phyloP scores from a whole-genome alignment of 495 filamentous ascomycete genomes.

The Aspergillus egyptiacus region DNA sequence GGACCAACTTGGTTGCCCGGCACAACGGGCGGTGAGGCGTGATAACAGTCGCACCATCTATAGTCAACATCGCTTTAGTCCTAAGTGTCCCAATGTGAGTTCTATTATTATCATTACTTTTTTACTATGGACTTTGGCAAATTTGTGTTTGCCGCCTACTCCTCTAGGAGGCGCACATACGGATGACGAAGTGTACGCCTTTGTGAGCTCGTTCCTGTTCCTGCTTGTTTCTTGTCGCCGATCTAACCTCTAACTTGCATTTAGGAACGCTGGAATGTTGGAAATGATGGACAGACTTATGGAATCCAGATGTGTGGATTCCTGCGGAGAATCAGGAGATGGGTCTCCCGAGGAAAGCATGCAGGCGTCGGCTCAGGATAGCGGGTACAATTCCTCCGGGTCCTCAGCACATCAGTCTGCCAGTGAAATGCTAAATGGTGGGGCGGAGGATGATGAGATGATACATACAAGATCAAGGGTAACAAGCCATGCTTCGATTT shows the following conservation, averaged over 20 bases:
- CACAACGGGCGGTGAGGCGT: conserved; percentile 28
- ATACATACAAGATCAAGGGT: conserved; percentile 27
- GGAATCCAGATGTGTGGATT: not conserved
- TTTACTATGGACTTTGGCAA: not conserved
- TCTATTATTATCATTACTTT: too few species aligned
- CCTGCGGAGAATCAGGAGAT: not conserved
- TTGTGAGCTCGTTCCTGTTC: not conserved
- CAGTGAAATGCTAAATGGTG: conserved; percentile 25
- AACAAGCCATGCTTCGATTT: conserved; percentile 42
- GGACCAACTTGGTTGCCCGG: conserved; percentile 24
- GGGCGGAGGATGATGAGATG: conserved; percentile 30
- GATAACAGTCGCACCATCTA: not conserved
- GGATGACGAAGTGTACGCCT: not conserved
- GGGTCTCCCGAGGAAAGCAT: conserved; percentile 19
- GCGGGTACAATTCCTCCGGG: conserved; percentile 33
- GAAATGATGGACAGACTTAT: not conserved
- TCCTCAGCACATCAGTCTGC: conserved; percentile 34
- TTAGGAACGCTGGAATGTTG: too few species aligned
- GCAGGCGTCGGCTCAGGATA: conserved; percentile 24
- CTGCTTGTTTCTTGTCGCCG: too few species aligned
- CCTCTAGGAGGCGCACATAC: not conserved
- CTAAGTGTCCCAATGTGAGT: too few species aligned
- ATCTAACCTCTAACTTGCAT: not conserved
- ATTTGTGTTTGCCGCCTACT: not conserved
- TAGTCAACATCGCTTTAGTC: conserved; percentile 1